Evolutionary conservation across 345 rosid species (phyloP), one percentile per base, ranked within the genome.

Genomic region (Ceriops tagal): DNA sequence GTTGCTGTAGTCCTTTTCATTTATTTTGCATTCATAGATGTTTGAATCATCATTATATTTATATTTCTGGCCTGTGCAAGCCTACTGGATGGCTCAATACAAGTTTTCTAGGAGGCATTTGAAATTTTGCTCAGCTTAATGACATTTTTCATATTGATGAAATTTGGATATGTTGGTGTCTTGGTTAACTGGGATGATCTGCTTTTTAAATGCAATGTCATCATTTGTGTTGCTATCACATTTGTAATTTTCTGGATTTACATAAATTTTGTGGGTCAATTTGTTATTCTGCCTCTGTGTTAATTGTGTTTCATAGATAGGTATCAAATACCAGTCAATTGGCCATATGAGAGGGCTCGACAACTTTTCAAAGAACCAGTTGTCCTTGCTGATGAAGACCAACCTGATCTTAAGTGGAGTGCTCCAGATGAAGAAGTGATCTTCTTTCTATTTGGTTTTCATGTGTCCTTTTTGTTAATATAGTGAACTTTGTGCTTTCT

Each of bases 281-380:
- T 62, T 26, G 62, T n/a, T 43, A 43, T 53, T 26, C 66, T 21
- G 11, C 35, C 64, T 43, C 21, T 27, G 10, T 35, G 46, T 9
- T 26, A n/a, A 37, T 61, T 8, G 0, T 35, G 31, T 61, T 32
- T 52, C 58, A 31, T 72, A 1, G 65, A 52, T 74, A 95, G 97
- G 83, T 92, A 95, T 72, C 89, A 81, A 69, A 83, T 95, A 82
- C 89, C 96, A 2, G 96, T 84, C 65, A 86, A 83, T 62, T 95
- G 96, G 97, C 97, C 96, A 52, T 92, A 90, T 81, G 80, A 81
- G 73, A 92, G 87, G 83, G 99, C 96, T 64, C 86, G 89, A 2
- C 61, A 27, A 62, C 89, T 95, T 67, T 95, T 95, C 56, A 90
- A 88, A 74, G 96, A 95, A 70, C 99, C 98, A 35, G 67, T 76